Base-by-base conservation (phyloP, 108 stramenopile genomes). In the Parietichytrium sp. region DNA sequence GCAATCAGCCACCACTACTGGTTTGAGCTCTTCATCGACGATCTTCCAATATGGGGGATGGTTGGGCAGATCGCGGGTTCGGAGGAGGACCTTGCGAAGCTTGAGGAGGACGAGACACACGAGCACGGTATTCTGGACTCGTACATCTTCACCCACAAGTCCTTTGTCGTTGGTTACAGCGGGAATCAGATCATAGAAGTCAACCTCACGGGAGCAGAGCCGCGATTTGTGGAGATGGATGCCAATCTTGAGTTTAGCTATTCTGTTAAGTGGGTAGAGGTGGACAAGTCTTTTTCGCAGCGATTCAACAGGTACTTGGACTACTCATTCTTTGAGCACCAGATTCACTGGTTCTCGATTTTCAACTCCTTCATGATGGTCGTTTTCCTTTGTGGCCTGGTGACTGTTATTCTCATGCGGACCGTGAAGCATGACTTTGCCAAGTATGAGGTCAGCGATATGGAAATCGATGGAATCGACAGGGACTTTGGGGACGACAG, bases 11-110 rank as follows among this genome's bases (percentile, higher is more conserved):
- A 95, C 55, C 90, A 95, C 55, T 98, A 96, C 93, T 93, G 95
- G 86, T 97, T 96, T 86, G 94, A 97, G 88, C 92, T 98, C 91
- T 96, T 95, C 81, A 78, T 97, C 49, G 98, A 98, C 78, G 96
- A 97, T 79, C 89, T 98, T 50, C 98, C 98, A 29, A 87, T 97
- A 10, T 98, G 96, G 95, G 96, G 96, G 27, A 95, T 95, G 93
- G 96, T 98, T 25, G 98, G 98, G 38, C 93, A 96, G 86, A 90
- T 94, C 88, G 85, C 92, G 36, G 90, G 90, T 51, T 82, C 82
- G 49, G 38, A 86, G 29, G 79, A 80, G 13, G 47, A 27, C 30
- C 79, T 80, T 16, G 79, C 50, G 33, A 25, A 80, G 45, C 52
- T 80, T 3, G 55, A 83, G 72, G 79, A 42, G 18, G 48, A 88